Base-by-base conservation (phyloP, 768 basidiomycete genomes). In the Wakefieldia striispora region DNA sequence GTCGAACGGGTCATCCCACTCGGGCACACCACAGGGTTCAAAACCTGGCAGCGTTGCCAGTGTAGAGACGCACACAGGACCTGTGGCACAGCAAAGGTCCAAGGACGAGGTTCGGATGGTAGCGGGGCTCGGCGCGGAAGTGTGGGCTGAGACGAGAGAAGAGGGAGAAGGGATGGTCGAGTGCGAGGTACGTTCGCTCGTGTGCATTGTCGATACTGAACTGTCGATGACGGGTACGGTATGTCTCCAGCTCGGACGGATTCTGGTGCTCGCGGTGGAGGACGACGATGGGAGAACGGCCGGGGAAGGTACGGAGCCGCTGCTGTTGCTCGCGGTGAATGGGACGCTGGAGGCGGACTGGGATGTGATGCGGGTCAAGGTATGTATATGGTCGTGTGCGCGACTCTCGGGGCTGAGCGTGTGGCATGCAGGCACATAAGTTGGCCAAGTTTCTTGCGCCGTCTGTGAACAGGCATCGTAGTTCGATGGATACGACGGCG, bases 71-170 rank as follows among this genome's bases (percentile, higher is more conserved):
- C 37, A 34, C 21, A 20, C 45, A 13, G 47, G 34, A 36, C 43
- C 43, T 24, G 29, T 21, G 14, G 43, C 17, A 6, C 56, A 67
- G 23, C 56, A 68, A 20, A 72, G 79, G 44, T 66, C 81, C 23
- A 91, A 89, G 68, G 88, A 91, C 58, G 82, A 86, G 45, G 76
- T 90, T 40, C 79, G 85, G 45, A 79, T 90, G 37, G 71, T 85
- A 23, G 85, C 84, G 8, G 88, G 88, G 14, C 68, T 91, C 26
- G 80, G 81, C 36, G 80, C 81, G 10, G 88, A 90, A 64, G 74
- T 88, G 29, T 91, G 89, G 88, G 81, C 81, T 43, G 88, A 91
- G 67, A 86, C 83, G 23, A 75, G 73, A 51, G 82, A 79, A 20
- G 75, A 67, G 9, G 54, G 37, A 5, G 60, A 60, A 17, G 86